A percentile compares a stretch with the other conserved stretches of the same genome.
These are phyloP conservation scores for Boletus albobrunnescens DNA, from an alignment of 1,284 basidiomycete genomes.

Conservation along the genomic window DNA sequence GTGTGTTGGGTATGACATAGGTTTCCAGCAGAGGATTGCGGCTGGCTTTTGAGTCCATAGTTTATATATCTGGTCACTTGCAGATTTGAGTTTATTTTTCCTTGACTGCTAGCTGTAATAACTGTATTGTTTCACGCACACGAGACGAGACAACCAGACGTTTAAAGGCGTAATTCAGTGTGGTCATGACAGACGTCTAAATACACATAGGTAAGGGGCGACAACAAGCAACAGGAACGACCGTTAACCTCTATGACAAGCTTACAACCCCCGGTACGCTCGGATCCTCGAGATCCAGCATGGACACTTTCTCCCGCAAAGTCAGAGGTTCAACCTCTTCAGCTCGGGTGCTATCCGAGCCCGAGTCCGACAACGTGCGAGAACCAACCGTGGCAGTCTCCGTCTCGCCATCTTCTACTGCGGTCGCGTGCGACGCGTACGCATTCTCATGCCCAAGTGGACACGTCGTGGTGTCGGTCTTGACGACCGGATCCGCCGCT, in stretches of 20 bases:
- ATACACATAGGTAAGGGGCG: conserved; percentile 25
- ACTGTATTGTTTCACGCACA: no score
- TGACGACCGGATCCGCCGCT: not conserved
- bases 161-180: not conserved
- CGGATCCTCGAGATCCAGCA: conserved; percentile 29
- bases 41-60: not conserved
- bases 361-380: conserved; percentile 25
- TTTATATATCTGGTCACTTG: no score
- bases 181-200: conserved; percentile 14
- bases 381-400: conserved; percentile 25
- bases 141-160: no score
- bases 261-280: conserved; percentile 15
- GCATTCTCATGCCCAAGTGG: conserved; percentile 6
- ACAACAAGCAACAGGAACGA: not conserved
- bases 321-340: conserved; percentile 23
- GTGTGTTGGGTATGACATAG: conserved; percentile 15
- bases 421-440: conserved; percentile 1
- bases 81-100: no score
- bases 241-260: conserved; percentile 11
- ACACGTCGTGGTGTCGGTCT: conserved; percentile 2
- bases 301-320: conserved; percentile 29
- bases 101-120: no score
- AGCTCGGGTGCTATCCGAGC: conserved; percentile 25
- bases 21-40: conserved; percentile 12
- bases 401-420: conserved; percentile 18